phyloP scores from a whole-genome alignment of 768 basidiomycete genomes.

The Trametopsis cervina region DNA sequence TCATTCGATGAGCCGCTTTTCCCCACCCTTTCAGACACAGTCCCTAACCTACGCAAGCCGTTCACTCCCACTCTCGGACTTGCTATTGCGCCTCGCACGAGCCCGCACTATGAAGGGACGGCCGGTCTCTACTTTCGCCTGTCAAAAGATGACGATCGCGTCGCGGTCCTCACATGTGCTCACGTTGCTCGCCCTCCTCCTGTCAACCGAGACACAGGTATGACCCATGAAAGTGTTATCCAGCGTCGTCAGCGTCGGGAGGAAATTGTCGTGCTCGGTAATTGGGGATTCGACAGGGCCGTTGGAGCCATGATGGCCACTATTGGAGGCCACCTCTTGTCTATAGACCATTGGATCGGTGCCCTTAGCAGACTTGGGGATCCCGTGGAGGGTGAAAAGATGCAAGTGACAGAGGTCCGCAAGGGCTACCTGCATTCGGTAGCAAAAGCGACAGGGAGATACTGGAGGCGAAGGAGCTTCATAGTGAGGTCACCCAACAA shows the following conservation, averaged over 20 bases:
- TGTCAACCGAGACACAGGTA: constrained; percentile 18
- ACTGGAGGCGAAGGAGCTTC: constrained; percentile 19
- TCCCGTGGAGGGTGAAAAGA: constrained; percentile 14
- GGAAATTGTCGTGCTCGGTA: constrained; percentile 29
- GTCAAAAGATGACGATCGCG: constrained; percentile 17
- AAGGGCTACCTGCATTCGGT: constrained; percentile 19
- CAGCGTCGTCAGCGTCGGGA: constrained; percentile 21
- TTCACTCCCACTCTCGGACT: constrained; percentile 22
- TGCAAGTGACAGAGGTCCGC: constrained; percentile 13
- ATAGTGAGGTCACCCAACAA: constrained; percentile 23
- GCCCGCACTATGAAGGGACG: background rate
- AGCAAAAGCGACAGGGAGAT: constrained; percentile 18
- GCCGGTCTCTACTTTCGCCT: constrained; percentile 27
- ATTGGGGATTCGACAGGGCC: constrained; percentile 19
- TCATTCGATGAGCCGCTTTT: no score
- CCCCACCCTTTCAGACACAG: constrained; percentile 19
- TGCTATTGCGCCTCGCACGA: background rate
- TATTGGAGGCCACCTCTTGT: constrained; percentile 14
- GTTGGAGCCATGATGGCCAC: constrained; percentile 22
- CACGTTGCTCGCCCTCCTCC: constrained; percentile 32
- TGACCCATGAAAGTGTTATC: no score
- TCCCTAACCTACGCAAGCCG: constrained; percentile 24
- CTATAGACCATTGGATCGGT: constrained; percentile 20
- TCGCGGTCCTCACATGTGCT: constrained; percentile 23
- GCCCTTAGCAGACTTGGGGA: constrained; percentile 18